Evolutionary conservation across 768 basidiomycete genomes (phyloP), one percentile per base, ranked within the genome.

Genomic region (Roridomyces roridus): DNA sequence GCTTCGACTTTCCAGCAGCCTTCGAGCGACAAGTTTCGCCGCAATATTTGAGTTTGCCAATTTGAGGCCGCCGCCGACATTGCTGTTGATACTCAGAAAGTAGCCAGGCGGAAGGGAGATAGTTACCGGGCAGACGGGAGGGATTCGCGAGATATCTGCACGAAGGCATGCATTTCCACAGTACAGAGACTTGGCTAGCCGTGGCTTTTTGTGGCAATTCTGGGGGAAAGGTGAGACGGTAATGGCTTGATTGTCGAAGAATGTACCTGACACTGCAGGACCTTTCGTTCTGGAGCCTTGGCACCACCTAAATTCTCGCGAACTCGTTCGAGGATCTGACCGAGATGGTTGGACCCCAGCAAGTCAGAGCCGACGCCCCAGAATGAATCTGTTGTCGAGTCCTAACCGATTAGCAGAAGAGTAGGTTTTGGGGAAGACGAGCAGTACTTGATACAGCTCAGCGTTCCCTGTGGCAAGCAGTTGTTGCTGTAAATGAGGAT

Each of bases 391-490:
- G 69, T 74, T 21, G 70, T 69, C 14, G 78, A 78, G 55, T 78
- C 68, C 77, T 79, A 20, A 21, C n/a, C n/a, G n/a, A n/a, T n/a
- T n/a, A n/a, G n/a, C n/a, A 34, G 10, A 49, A 11, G 1, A 28
- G 53, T n/a, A 57, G 36, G n/a, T 7, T 17, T 24, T 25, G 6
- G 31, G 36, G 25, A 23, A 35, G 21, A 36, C 5, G 17, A 17
- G 25, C 15, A 23, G 63, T 45, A 79, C 83, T 73, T 85, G 84
- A 3, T 84, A 67, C 23, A 86, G 70, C 23, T 76, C 74, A 15
- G 73, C 74, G 39, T 78, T 73, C 9, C 75, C 82, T 3, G 83
- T 85, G 15, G 67, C 67, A 5, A 85, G 66, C 25, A 85, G 72
- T 44, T 78, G 62, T 15, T 71, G 60, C 43, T 70, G 72, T 24